Conservation (phyloP, 352 stramenopile species). For the Saprolegnia diclina region DNA sequence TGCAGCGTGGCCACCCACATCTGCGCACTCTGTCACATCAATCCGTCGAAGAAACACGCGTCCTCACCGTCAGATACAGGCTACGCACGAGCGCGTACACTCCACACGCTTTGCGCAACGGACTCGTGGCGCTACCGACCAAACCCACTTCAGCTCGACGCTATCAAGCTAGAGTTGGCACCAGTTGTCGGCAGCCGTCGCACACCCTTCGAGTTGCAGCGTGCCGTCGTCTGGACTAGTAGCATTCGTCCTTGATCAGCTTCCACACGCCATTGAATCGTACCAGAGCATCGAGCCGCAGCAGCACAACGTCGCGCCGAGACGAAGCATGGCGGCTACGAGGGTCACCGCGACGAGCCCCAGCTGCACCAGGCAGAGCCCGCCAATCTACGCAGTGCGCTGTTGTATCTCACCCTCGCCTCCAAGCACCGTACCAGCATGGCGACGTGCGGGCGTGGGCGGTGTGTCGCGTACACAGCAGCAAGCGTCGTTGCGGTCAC, state of each 20-base stretch:
- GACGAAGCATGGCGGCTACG: neutral
- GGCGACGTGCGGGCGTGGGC: neutral
- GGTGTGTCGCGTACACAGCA: neutral
- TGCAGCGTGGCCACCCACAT: neutral
- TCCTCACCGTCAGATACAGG: neutral
- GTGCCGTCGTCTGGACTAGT: neutral
- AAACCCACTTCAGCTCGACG: neutral
- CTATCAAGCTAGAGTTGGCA: neutral
- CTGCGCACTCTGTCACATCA: too few species aligned
- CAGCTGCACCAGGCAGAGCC: neutral
- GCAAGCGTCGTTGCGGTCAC: neutral
- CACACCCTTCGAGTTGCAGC: neutral
- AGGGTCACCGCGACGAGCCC: neutral
- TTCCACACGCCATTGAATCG: neutral
- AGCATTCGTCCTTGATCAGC: neutral
- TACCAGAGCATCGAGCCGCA: neutral
- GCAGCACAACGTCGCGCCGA: conserved; percentile 1
- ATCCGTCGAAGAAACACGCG: neutral
- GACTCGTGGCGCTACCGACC: neutral
- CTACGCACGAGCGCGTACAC: neutral
- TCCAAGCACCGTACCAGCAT: neutral
- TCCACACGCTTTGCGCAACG: neutral
- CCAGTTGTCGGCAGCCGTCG: neutral
- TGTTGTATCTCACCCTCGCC: too few species aligned
- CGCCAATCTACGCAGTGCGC: neutral